Evolutionary conservation across 352 stramenopile genomes (phyloP).

Genomic region (Phytophthora hybrid): DNA sequence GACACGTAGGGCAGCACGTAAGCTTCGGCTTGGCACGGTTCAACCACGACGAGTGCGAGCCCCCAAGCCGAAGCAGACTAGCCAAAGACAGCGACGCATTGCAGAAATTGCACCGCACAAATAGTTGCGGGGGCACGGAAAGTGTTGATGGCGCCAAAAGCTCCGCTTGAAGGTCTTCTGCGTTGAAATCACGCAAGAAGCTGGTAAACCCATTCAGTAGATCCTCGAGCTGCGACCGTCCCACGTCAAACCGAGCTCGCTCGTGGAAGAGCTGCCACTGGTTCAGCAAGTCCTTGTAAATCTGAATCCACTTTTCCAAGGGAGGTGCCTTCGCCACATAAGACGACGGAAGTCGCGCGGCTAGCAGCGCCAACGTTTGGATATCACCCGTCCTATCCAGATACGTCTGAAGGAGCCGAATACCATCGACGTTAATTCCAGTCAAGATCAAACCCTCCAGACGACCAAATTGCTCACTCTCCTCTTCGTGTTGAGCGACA

Average conservation of each 20-base stretch:
- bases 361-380: conserved; percentile 92
- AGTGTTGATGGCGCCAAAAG: conserved; percentile 58
- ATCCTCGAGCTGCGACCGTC: conserved; percentile 89
- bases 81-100: conserved; percentile 91
- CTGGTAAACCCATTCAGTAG: conserved; percentile 81
- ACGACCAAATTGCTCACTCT: conserved; percentile 84
- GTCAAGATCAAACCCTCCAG: conserved; percentile 93
- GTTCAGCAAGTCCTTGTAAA: conserved; percentile 94
- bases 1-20: conserved; percentile 92
- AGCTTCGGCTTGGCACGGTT: conserved; percentile 91
- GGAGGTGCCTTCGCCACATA: conserved; percentile 66
- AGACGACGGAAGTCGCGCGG: conserved; percentile 65
- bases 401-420: conserved; percentile 92
- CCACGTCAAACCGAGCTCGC: conserved; percentile 93
- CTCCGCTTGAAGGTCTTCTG: conserved; percentile 56
- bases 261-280: conserved; percentile 95
- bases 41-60: conserved; percentile 91
- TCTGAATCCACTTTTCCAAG: conserved; percentile 90
- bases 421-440: conserved; percentile 82
- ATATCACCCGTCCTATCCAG: conserved; percentile 92
- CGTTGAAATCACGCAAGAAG: conserved; percentile 59
- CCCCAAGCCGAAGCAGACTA: conserved; percentile 86
- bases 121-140: conserved; percentile 87
- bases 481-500: conserved; percentile 78
- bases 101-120: conserved; percentile 96